phyloP scores from a whole-genome alignment of 371 early-diverging fungal species.

The Mortierella polycephala region DNA sequence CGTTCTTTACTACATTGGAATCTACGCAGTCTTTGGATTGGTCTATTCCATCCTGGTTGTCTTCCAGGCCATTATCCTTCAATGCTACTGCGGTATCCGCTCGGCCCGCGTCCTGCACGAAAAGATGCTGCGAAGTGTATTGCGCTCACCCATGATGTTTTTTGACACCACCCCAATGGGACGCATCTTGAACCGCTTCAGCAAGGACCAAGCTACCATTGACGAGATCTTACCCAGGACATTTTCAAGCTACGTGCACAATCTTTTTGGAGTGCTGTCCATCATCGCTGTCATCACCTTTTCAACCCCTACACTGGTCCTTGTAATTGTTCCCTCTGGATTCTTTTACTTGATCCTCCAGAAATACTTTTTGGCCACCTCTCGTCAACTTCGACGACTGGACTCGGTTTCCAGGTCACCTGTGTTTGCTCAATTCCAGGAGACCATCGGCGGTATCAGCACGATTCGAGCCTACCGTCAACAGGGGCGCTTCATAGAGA shows the following conservation, averaged over 20 bases:
- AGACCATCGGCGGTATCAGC: slow-evolving; percentile 76
- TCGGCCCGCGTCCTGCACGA: not conserved
- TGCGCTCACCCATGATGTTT: not conserved
- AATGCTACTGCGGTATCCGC: slow-evolving; percentile 77
- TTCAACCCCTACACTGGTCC: slow-evolving; percentile 73
- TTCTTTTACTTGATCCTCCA: slow-evolving; percentile 73
- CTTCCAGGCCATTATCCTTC: slow-evolving; percentile 75
- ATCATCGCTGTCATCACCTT: slow-evolving; percentile 68
- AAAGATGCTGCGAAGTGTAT: not conserved
- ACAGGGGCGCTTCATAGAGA: slow-evolving; percentile 74
- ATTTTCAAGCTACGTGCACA: slow-evolving; percentile 18
- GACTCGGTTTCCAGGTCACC: slow-evolving; percentile 87
- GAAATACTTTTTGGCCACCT: slow-evolving; percentile 73
- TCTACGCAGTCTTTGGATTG: too few relatives aligned
- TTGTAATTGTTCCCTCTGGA: slow-evolving; percentile 67
- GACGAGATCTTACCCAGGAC: slow-evolving; percentile 66
- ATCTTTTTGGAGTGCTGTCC: slow-evolving; percentile 58
- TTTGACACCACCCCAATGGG: slow-evolving; percentile 56
- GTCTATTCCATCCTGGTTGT: slow-evolving; percentile 65
- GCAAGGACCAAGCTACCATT: slow-evolving; percentile 85
- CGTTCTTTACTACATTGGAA: too few relatives aligned
- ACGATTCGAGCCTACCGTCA: slow-evolving; percentile 87
- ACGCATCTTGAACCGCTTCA: slow-evolving; percentile 87
- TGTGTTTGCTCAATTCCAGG: slow-evolving; percentile 85
- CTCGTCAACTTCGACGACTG: slow-evolving; percentile 82